A percentile compares a stretch with the other conserved stretches of the same genome.
Conservation (phyloP, 1,284 basidiomycete genomes). For the Cutaneotrichosporon cutaneum region DNA sequence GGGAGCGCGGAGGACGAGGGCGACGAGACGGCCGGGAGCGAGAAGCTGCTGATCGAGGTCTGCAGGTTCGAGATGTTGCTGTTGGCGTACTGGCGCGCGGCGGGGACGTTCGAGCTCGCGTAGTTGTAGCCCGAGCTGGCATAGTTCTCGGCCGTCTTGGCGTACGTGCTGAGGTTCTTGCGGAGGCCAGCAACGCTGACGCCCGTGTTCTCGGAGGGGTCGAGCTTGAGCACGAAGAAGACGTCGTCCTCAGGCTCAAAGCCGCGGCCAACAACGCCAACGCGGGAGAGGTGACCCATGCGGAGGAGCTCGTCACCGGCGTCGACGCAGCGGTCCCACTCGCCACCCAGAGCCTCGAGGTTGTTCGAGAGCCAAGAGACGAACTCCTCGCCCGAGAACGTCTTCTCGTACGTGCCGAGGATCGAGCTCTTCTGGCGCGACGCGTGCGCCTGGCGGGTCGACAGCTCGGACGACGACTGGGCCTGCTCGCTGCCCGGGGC, state of each 20-base stretch:
- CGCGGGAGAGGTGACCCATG: conserved; percentile 67
- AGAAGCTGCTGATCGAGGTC: conserved; percentile 12
- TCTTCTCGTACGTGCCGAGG: conserved; percentile 81
- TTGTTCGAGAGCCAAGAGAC: conserved; percentile 70
- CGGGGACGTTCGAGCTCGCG: conserved; percentile 16
- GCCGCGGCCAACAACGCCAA: conserved; percentile 58
- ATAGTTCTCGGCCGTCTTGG: conserved; percentile 10
- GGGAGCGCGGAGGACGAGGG: conserved; percentile 15
- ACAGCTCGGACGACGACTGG: conserved; percentile 12
- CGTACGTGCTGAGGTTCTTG: conserved; percentile 1
- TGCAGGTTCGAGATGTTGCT: conserved; percentile 32
- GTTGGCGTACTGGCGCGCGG: conserved; percentile 28
- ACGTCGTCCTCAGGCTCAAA: conserved; percentile 49
- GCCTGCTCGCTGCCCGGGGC: conserved; percentile 38
- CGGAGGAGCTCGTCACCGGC: conserved; percentile 74
- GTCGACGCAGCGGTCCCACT: conserved; percentile 72
- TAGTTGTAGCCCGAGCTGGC: conserved; percentile 1
- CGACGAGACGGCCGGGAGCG: conserved; percentile 6
- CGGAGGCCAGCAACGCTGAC: conserved; percentile 13
- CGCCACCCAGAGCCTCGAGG: conserved; percentile 67
- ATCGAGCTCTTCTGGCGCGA: conserved; percentile 69
- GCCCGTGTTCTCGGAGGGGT: conserved; percentile 19
- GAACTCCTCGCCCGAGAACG: conserved; percentile 78
- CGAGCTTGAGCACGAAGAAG: conserved; percentile 43
- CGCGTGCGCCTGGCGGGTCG: conserved; percentile 61